phyloP scores from a whole-genome alignment of 2,329 filamentous ascomycete species.

The Trichoderma lentiforme region DNA sequence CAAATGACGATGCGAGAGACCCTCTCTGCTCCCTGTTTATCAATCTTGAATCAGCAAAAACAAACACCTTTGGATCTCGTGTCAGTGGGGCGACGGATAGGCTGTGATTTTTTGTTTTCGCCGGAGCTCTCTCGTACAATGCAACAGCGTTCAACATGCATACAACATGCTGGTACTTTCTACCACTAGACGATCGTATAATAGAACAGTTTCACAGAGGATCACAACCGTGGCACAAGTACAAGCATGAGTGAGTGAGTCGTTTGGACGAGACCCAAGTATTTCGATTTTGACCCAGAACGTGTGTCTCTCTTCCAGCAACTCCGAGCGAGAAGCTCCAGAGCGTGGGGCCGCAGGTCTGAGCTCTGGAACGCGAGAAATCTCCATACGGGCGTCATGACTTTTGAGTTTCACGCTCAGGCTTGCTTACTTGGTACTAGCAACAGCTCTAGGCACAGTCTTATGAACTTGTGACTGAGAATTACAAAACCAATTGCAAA shows the following conservation, averaged over 20 bases:
- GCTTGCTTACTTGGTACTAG: conserved; percentile 1
- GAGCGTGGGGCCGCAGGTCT: neutral
- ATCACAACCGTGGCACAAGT: neutral
- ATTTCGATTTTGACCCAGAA: no score
- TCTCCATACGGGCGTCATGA: neutral
- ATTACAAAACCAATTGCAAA: neutral
- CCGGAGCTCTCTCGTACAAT: neutral
- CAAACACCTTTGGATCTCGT: conserved; percentile 13
- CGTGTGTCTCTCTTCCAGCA: neutral
- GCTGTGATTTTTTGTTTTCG: neutral
- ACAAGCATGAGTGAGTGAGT: neutral
- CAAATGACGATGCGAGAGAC: conserved; percentile 7
- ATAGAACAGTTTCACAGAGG: neutral
- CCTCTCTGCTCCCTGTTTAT: conserved; percentile 4
- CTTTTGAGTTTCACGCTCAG: neutral
- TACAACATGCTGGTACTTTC: neutral
- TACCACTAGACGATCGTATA: neutral
- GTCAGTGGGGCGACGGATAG: neutral
- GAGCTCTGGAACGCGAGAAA: conserved; percentile 12
- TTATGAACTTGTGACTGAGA: neutral
- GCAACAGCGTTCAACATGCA: neutral
- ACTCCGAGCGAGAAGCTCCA: neutral
- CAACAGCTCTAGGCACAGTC: neutral
- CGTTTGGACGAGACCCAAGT: neutral
- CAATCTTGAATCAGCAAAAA: conserved; percentile 17